Base-by-base conservation (phyloP, 179 eudicot species). In the Corrigiola litoralis region DNA sequence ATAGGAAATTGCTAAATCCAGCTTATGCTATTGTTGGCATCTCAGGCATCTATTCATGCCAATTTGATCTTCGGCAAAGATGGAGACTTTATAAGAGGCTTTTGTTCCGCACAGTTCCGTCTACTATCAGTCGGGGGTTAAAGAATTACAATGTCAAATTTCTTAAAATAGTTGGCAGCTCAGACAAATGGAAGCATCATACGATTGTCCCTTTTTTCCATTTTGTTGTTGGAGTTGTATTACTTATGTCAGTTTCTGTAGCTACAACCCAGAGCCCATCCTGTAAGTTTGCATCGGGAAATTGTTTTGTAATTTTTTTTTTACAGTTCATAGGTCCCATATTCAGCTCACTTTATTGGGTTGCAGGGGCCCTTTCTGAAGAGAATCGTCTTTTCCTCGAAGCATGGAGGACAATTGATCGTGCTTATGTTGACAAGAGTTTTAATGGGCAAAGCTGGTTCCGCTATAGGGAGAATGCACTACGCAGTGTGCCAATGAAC, bases 401-500 rank as follows among this genome's bases (percentile, higher is more conserved):
- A 77, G 98, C 98, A 1, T 92, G 98, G 98, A 90, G 98, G 76
- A 87, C 89, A 12, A 69, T 92, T 69, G 98, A 92, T 65, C 90
- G 96, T 57, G 98, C 96, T 10, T 92, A 90, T 79, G 84, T 90
- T 49, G 98, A 92, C 82, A 92, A 92, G 77, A 82, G 71, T 41
- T 92, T 92, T 77, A 92, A 92, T 76, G 98, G 98, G 48, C 96
- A 92, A 77, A 92, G 95, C 68, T 92, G 98, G 98, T 90, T 92
- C 68, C 94, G 90, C 71, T 92, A 87, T 80, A 82, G 98, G 78
- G 98, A 92, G 76, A 83, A 84, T 70, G 96, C 95, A 45, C 73
- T 92, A 50, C 92, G 92, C 54, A 80, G 51, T 75, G 96, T 85
- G 66, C 98, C 98, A 25, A 92, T 90, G 98, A 90, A 78, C 77